A percentile compares a stretch with the other conserved stretches of the same genome.
Evolutionary conservation across 805 yeast genomes (phyloP).

Genomic region (Cyberlindnera suaveolens): DNA sequence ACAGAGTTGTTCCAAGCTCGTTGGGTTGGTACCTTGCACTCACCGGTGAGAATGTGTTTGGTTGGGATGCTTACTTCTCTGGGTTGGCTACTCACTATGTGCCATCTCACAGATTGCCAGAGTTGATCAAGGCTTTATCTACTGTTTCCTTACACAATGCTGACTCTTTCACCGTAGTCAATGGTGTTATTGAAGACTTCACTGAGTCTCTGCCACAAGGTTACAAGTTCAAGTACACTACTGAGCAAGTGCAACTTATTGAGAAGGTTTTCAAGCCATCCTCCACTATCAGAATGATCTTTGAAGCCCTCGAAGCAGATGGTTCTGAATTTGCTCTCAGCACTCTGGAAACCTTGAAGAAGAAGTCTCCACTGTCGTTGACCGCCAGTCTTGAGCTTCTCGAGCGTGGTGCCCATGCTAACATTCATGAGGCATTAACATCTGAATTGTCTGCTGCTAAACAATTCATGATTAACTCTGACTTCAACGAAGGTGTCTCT

Average conservation of each 20-base stretch:
- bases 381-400: slow-evolving; percentile 66
- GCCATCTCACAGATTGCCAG: slow-evolving; percentile 55
- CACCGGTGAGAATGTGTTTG: slow-evolving; percentile 75
- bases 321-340: slow-evolving; percentile 61
- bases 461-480: slow-evolving; percentile 59
- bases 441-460: slow-evolving; percentile 74
- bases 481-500: slow-evolving; percentile 65
- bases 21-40: slow-evolving; percentile 81
- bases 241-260: slow-evolving; percentile 54
- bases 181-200: slow-evolving; percentile 74
- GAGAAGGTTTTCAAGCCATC: slow-evolving; percentile 58
- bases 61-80: slow-evolving; percentile 72
- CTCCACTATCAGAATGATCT: slow-evolving; percentile 39
- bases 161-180: slow-evolving; percentile 40
- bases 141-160: slow-evolving; percentile 25
- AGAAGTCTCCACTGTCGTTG: slow-evolving; percentile 75
- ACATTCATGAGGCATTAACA: slow-evolving; percentile 60
- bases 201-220: slow-evolving; percentile 58
- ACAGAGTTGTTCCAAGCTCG: slow-evolving; percentile 67
- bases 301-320: slow-evolving; percentile 40
- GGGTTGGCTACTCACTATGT: slow-evolving; percentile 93
- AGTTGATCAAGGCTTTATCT: slow-evolving; percentile 58
- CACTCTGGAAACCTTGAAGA: slow-evolving; percentile 47
- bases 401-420: slow-evolving; percentile 49
- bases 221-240: slow-evolving; percentile 51